phyloP scores from a whole-genome alignment of 495 filamentous ascomycete genomes.

The Echria macrotheca region DNA sequence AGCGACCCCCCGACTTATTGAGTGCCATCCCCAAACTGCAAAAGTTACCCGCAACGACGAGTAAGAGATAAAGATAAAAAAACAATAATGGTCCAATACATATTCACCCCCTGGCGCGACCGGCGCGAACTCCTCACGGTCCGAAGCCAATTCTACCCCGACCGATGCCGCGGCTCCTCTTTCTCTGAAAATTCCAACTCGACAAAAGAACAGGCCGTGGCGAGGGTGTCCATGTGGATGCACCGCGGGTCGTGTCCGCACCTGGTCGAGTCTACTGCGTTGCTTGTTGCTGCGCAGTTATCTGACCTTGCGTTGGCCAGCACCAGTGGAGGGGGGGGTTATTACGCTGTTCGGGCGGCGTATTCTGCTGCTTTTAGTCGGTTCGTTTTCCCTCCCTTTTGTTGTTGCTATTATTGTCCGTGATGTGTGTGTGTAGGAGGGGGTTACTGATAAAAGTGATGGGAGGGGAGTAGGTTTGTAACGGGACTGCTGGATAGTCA shows the following conservation, averaged over 20 bases:
- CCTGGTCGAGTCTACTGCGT: slow-evolving; percentile 73
- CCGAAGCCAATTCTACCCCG: slow-evolving; percentile 60
- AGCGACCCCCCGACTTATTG: too few relatives aligned
- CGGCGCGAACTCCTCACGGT: slow-evolving; percentile 60
- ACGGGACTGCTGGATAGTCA: slow-evolving; percentile 79
- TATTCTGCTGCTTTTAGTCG: slow-evolving; percentile 46
- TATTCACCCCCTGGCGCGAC: slow-evolving; percentile 75
- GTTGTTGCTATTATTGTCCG: too few relatives aligned
- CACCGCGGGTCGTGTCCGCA: slow-evolving; percentile 73
- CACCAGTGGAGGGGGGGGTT: slow-evolving; percentile 8
- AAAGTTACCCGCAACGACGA: too few relatives aligned
- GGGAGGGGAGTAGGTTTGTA: slow-evolving; percentile 85
- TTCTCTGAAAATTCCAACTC: background rate
- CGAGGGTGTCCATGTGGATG: slow-evolving; percentile 50
- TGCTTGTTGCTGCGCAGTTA: slow-evolving; percentile 68
- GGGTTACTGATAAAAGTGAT: too few relatives aligned
- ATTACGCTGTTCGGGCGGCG: slow-evolving; percentile 40
- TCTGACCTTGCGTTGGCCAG: slow-evolving; percentile 42
- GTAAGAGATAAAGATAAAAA: too few relatives aligned
- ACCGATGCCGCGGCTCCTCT: slow-evolving; percentile 1
- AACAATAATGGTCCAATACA: slow-evolving; percentile 62
- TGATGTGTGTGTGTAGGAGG: too few relatives aligned
- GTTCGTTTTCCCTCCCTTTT: slow-evolving; percentile 25
- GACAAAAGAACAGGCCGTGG: slow-evolving; percentile 36
- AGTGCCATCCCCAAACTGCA: too few relatives aligned